Evolutionary conservation across 1,284 basidiomycete genomes (phyloP), one percentile per base, ranked within the genome.

Genomic region (Cutaneotrichosporon cavernicola): DNA sequence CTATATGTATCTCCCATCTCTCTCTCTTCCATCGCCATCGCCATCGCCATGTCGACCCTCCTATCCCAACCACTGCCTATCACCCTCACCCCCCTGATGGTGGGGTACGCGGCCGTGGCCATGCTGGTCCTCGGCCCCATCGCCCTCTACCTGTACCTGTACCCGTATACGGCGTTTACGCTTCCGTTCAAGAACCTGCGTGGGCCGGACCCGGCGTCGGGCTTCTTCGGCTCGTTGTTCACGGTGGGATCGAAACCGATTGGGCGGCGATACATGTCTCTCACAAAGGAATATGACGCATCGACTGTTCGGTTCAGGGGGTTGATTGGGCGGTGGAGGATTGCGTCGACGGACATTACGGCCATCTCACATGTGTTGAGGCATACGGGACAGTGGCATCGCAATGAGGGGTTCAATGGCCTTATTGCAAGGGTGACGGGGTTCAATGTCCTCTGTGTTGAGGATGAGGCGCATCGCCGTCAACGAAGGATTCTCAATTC

Each of bases 361-460:
- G 87, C 88, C 0, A 76, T 89, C 31, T 81, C 84, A 5, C 83
- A 88, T 67, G 85, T 90, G 59, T 83, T 90, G 58, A 80, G 81
- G 14, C 83, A 84, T 63, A 83, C 85, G 5, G 86, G 89, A 70
- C 82, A 84, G 46, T 89, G 86, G 72, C 87, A 86, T 22, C 90
- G 89, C 72, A 87, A 88, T 1, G 83, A 85, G 53, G 86, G 87
- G 64, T 82, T 89, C 11, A 80, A 86, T 30, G 83, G 86, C 46
- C 82, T 82, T 58, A 80, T 90, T 34, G 85, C 64, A 8, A 67
- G 71, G 43, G 73, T 79, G 32, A 67, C 81, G 0, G 81, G 81
- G 4, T 70, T 69, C n/a, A 77, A 77, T 9, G 69, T 76, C 1
- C 68, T 82, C 8, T 72, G 76, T 9, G 80, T 80, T 6, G 81